Evolutionary conservation across 352 stramenopile genomes (phyloP), one percentile per base, ranked within the genome.

Genomic region (Globisporangium splendens): DNA sequence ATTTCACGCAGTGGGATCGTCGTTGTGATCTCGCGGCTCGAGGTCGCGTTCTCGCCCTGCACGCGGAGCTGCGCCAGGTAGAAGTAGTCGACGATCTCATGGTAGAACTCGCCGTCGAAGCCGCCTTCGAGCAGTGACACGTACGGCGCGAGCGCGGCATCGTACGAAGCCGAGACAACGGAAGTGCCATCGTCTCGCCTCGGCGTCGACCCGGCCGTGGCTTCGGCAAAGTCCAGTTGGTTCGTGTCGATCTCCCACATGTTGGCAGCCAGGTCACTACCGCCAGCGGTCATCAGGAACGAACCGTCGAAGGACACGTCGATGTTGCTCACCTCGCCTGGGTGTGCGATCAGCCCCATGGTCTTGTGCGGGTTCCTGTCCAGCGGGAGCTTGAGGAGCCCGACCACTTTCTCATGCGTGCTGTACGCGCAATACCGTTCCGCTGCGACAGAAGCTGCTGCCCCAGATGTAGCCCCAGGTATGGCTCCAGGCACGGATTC

Each of bases 31-130:
- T 83, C 69, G 3, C 93, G 78, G 21, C 72, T 69, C 11, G 70
- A 63, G 15, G 87, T 97, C 11, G 86, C 82, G 58, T 92, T 81
- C 54, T 98, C 93, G 20, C 93, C 93, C 51, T 97, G 89, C 38
- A 91, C 77, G 18, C 93, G 84, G 15, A 98, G 75, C 65, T 98
- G 88, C 3, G 86, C 85, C 56, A 97, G 92, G 67, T 97, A 98
- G 66, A 98, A 98, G 70, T 97, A 98, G 63, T 98, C 91, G 33
- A 97, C 83, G 14, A 98, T 91, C 42, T 98, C 89, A 49, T 96
- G 67, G 69, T 92, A 95, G 54, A 97, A 89, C 22, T 72, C 77
- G 0, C 92, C 91, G 7, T 89, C 70, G 2, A 61, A 57, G 17
- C 86, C 91, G 46, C 90, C 91, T 69, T 97, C 89, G 6, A 98